Percentiles rank a stretch among this genome's conserved stretches.
phyloP scores from a whole-genome alignment of 331 rosid species.

The Phaseolus coccineus region DNA sequence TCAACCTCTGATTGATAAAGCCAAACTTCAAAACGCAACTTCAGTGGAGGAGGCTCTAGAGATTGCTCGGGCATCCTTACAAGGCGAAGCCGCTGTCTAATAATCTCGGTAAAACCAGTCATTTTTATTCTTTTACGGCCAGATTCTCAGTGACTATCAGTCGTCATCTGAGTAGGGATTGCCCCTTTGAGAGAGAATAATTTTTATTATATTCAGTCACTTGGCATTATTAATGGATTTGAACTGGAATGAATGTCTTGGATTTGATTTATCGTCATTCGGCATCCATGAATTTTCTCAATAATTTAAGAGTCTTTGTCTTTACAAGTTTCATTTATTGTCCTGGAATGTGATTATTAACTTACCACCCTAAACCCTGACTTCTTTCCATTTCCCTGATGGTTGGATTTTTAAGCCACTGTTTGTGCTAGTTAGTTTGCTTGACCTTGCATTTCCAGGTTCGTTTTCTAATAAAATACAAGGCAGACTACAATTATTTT shows the following conservation, averaged over 20 bases:
- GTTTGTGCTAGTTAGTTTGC: too few relatives aligned
- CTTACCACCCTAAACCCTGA: neutral
- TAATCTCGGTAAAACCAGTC: constrained; percentile 32
- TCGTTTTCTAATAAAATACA: too few relatives aligned
- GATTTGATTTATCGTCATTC: constrained; percentile 26
- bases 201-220: constrained; percentile 29
- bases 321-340: neutral
- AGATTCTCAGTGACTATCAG: constrained; percentile 36
- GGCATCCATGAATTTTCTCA: constrained; percentile 25
- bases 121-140: constrained; percentile 40
- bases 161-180: constrained; percentile 16
- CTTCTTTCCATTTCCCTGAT: too few relatives aligned
- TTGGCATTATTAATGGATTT: constrained; percentile 18
- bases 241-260: constrained; percentile 16
- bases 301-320: constrained; percentile 21
- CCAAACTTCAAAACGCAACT: constrained; percentile 77
- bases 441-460: too few relatives aligned
- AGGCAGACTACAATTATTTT: too few relatives aligned
- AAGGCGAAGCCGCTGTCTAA: constrained; percentile 51
- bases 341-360: constrained; percentile 10
- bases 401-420: too few relatives aligned
- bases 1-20: constrained; percentile 75
- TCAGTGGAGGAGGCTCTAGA: constrained; percentile 87
- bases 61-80: constrained; percentile 63
- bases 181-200: constrained; percentile 37